Conservation (phyloP, 1,284 basidiomycete species). For the Coriolopsis trogii region DNA sequence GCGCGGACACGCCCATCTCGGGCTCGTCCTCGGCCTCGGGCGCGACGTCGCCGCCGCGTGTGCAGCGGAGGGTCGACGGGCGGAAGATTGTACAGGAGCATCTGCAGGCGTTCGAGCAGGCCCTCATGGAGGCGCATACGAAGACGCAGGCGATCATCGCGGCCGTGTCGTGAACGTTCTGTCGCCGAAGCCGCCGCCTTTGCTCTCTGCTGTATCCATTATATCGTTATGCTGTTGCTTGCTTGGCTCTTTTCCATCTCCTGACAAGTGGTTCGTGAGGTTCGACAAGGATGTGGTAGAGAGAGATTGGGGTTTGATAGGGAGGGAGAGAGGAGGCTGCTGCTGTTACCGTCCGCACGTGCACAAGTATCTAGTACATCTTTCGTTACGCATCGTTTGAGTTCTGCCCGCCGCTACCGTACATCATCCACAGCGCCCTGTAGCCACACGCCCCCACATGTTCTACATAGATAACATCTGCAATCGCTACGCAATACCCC, state of each 20-base stretch:
- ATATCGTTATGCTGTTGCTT: slow-evolving; percentile 22
- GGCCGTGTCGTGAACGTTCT: slow-evolving; percentile 34
- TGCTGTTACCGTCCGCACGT: slow-evolving; percentile 11
- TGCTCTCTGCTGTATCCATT: slow-evolving; percentile 3
- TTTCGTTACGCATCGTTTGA: slow-evolving; percentile 20
- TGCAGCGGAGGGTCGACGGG: slow-evolving; percentile 55
- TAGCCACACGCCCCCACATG: slow-evolving; percentile 19
- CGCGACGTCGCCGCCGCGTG: slow-evolving; percentile 31
- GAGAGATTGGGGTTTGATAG: neutral
- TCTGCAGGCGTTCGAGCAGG: slow-evolving; percentile 69
- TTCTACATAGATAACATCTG: slow-evolving; percentile 24
- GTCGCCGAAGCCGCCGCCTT: neutral
- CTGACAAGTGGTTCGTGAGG: no score
- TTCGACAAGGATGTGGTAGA: neutral
- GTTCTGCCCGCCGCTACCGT: slow-evolving; percentile 15
- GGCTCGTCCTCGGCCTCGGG: no score
- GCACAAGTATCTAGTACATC: slow-evolving; percentile 25
- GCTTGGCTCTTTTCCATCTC: slow-evolving; percentile 11
- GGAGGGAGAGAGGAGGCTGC: neutral
- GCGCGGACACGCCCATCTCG: slow-evolving; percentile 33
- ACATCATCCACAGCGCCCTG: slow-evolving; percentile 20
- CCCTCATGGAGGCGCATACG: slow-evolving; percentile 65
- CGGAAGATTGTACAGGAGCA: slow-evolving; percentile 74
- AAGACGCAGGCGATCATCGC: slow-evolving; percentile 82
- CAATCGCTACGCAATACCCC: slow-evolving; percentile 7